A percentile compares a stretch with the other conserved stretches of the same genome.
Evolutionary conservation across 768 basidiomycete genomes (phyloP).

Genomic region (Trametes sanguinea): DNA sequence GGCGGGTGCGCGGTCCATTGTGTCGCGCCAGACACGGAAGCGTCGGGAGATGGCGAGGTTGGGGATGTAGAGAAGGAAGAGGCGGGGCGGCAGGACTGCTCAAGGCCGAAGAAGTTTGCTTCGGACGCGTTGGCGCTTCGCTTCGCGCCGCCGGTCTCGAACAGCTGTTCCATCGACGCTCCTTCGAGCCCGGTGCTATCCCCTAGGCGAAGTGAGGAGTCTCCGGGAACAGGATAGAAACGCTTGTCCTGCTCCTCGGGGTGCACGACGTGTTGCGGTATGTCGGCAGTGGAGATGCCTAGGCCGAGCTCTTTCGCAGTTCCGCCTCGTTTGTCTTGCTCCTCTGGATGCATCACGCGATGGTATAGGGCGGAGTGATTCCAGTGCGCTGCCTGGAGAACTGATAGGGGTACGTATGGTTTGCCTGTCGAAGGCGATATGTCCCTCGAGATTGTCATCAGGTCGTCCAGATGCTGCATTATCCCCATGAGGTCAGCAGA

Average conservation of each 20-base stretch:
- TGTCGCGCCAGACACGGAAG: slow-evolving; percentile 46
- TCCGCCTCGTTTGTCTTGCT: background rate
- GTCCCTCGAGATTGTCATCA: slow-evolving; percentile 73
- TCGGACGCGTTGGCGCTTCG: slow-evolving; percentile 39
- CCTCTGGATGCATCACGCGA: slow-evolving; percentile 41
- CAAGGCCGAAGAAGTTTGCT: slow-evolving; percentile 65
- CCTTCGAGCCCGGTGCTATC: slow-evolving; percentile 57
- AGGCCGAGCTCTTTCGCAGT: slow-evolving; percentile 69
- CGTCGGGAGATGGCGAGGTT: slow-evolving; percentile 3
- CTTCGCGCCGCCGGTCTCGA: slow-evolving; percentile 36
- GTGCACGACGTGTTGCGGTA: slow-evolving; percentile 35
- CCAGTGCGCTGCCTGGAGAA: slow-evolving; percentile 83
- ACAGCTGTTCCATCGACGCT: slow-evolving; percentile 72
- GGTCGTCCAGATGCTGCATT: slow-evolving; percentile 72
- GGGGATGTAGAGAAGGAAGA: slow-evolving; percentile 18
- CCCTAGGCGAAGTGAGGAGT: slow-evolving; percentile 76
- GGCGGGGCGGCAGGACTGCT: slow-evolving; percentile 45
- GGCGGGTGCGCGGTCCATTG: slow-evolving; percentile 78
- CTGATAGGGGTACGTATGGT: slow-evolving; percentile 65
- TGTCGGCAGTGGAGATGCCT: slow-evolving; percentile 52
- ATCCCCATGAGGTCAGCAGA: too few relatives aligned
- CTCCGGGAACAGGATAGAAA: slow-evolving; percentile 67
- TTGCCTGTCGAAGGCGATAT: slow-evolving; percentile 68
- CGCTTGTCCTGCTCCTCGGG: slow-evolving; percentile 6
- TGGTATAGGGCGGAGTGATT: slow-evolving; percentile 66